Percentiles rank a stretch among this genome's conserved stretches.
Conservation (phyloP, 768 basidiomycete species). For the Astraeus odoratus region DNA sequence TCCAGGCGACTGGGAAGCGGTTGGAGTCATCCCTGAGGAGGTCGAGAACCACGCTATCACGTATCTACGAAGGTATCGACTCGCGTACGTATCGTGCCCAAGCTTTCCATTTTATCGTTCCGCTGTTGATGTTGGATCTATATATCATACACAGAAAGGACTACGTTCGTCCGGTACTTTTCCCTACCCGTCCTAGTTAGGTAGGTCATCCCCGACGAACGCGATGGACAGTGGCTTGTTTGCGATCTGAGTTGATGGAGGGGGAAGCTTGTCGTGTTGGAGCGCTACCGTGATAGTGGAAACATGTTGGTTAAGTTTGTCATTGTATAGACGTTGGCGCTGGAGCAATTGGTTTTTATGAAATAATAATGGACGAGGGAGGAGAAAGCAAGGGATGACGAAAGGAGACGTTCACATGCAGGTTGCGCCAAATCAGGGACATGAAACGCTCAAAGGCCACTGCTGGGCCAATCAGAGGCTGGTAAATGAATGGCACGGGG, state of each 20-base stretch:
- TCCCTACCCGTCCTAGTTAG: conserved; percentile 45
- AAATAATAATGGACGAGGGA: conserved; percentile 25
- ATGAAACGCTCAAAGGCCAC: conserved; percentile 24
- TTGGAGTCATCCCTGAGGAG: conserved; percentile 76
- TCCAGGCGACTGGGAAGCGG: conserved; percentile 74
- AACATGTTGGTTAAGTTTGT: conserved; percentile 12
- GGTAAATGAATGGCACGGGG: conserved; percentile 13
- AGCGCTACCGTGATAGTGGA: conserved; percentile 4
- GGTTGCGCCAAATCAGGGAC: conserved; percentile 6
- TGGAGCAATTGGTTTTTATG: conserved; percentile 15
- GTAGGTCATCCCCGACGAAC: conserved; percentile 23
- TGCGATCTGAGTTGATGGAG: conserved; percentile 15
- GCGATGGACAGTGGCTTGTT: no score
- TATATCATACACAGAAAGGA: conserved; percentile 41
- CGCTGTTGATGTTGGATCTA: no score
- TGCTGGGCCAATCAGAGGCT: no score
- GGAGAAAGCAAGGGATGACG: conserved; percentile 7
- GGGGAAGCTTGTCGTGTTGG: conserved; percentile 7
- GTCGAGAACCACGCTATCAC: conserved; percentile 86
- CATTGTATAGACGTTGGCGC: conserved; percentile 18
- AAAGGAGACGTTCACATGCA: conserved; percentile 15
- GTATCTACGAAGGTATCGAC: conserved; percentile 84
- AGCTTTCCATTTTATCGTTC: no score
- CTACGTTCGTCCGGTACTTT: conserved; percentile 58
- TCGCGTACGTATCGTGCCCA: conserved; percentile 78